Base-by-base conservation (phyloP, 306 rosid species). In the Vigna unguiculata region DNA sequence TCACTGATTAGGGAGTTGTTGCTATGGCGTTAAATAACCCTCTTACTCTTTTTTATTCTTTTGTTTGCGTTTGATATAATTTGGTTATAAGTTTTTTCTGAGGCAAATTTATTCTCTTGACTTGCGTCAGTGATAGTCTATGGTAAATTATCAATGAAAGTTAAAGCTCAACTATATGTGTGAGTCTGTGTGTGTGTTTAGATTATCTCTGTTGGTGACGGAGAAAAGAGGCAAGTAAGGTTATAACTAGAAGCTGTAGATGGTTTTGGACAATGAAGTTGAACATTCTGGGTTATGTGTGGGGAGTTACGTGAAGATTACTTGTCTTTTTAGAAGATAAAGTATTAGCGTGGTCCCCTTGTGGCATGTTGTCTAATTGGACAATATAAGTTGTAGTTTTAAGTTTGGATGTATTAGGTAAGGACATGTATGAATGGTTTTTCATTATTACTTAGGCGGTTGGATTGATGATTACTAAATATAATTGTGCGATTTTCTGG, bases 221-320 rank as follows among this genome's bases (percentile, higher is more conserved):
- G 20, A 7, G 41, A 7, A 15, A 16, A 28, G 12, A 28, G 0
- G 20, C 21, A 10, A 7, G 46, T 48, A 6, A 46, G 72, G 55
- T 51, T 69, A 54, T 61, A 38, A 57, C 38, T 53, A 51, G 64
- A 61, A 70, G 49, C 36, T 80, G 47, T 45, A 65, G 52, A 25
- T 14, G 36, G 3, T 67, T 46, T 38, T 63, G 70, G 62, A 32
- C 19, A 74, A 54, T 7, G 30, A 61, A 71, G 22, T 71, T 52
- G 51, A 51, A 52, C 25, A 65, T 73, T 67, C 43, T 4, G 67
- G 70, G 2, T 78, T 74, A 6, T 32, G 68, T 51, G 45, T 57
- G 25, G 80, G 65, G 41, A 76, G 67, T 69, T 82, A 65, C 71
- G 64, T 73, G 53, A 77, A 72, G 81, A 71, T 64, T 76, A n/a